phyloP scores from a whole-genome alignment of 371 early-diverging fungal species.

The Mucor velutinosus region DNA sequence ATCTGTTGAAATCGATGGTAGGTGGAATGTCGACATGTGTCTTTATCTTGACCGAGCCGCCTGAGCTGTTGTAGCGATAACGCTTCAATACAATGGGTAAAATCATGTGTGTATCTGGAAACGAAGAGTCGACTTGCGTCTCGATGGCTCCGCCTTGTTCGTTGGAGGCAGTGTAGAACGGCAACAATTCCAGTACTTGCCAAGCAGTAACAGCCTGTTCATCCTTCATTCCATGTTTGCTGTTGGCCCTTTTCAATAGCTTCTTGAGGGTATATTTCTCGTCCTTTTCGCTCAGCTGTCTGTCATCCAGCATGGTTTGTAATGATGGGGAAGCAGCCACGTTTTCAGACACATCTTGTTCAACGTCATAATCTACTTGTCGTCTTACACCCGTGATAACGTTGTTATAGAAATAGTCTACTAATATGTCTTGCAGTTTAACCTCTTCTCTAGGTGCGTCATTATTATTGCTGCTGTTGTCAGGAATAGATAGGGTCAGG shows the following conservation, averaged over 20 bases:
- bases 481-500: slow-evolving; percentile 51
- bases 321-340: slow-evolving; percentile 13
- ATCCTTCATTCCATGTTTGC: not conserved
- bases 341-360: slow-evolving; percentile 7
- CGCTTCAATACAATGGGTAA: slow-evolving; percentile 59
- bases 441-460: slow-evolving; percentile 6
- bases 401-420: slow-evolving; percentile 37
- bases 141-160: slow-evolving; percentile 49
- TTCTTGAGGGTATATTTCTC: slow-evolving; percentile 8
- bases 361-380: slow-evolving; percentile 11
- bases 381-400: slow-evolving; percentile 32
- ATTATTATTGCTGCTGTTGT: not conserved
- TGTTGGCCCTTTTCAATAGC: not conserved
- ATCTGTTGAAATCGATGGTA: slow-evolving; percentile 53
- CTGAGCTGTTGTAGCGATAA: slow-evolving; percentile 40
- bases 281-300: not conserved
- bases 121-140: slow-evolving; percentile 41
- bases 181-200: slow-evolving; percentile 59
- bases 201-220: slow-evolving; percentile 54
- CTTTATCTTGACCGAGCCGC: slow-evolving; percentile 37
- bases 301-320: not conserved
- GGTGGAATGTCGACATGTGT: slow-evolving; percentile 48
- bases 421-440: slow-evolving; percentile 26
- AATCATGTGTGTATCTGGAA: slow-evolving; percentile 55
- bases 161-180: slow-evolving; percentile 58